phyloP scores from a whole-genome alignment of 371 early-diverging fungal genomes.

The Smittium mucronatum region DNA sequence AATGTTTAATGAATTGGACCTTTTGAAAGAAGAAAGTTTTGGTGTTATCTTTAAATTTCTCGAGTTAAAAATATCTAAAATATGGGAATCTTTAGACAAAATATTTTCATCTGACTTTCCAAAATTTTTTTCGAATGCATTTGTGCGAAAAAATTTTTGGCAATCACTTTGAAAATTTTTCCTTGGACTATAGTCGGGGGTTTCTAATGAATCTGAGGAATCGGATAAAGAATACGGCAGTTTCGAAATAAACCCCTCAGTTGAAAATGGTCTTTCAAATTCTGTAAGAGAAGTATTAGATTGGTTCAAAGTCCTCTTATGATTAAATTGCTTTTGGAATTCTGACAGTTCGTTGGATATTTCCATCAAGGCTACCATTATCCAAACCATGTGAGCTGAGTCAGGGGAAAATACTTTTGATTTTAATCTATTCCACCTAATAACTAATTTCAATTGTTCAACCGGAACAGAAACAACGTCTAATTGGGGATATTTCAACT shows the following conservation, averaged over 20 bases:
- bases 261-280: not conserved
- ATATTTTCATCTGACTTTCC: too few species aligned
- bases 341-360: conserved; percentile 1
- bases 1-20: too few species aligned
- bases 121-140: too few species aligned
- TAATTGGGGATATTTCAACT: not conserved
- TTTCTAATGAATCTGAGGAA: too few species aligned
- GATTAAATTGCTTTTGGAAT: not conserved
- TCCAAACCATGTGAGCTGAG: conserved; percentile 7
- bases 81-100: too few species aligned
- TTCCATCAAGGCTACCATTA: conserved; percentile 8
- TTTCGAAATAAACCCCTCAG: not conserved
- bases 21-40: too few species aligned
- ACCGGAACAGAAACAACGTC: not conserved
- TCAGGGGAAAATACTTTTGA: conserved; percentile 9
- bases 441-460: conserved; percentile 7
- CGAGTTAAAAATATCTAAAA: too few species aligned
- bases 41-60: too few species aligned
- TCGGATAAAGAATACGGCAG: too few species aligned
- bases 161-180: too few species aligned
- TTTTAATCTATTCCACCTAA: conserved; percentile 8
- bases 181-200: too few species aligned
- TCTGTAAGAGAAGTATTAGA: not conserved
- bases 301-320: not conserved
- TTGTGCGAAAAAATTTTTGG: too few species aligned